Conservation (phyloP, 108 stramenopile species). For the Cyclotella baltica region DNA sequence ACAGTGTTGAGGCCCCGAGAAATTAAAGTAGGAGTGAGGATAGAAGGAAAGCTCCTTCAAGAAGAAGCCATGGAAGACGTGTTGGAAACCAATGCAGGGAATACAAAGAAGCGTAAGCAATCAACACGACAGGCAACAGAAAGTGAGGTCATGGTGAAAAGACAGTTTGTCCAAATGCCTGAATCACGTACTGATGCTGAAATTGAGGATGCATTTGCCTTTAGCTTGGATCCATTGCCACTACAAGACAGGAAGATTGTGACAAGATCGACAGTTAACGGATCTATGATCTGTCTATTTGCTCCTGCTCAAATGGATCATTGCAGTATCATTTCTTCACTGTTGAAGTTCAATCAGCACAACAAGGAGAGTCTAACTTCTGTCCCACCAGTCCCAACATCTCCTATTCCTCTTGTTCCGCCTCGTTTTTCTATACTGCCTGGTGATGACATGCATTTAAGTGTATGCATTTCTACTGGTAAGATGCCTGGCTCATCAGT, state of each 20-base stretch:
- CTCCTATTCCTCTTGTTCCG: slow-evolving; percentile 8
- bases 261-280: slow-evolving; percentile 2
- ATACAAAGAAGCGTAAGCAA: slow-evolving; percentile 40
- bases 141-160: slow-evolving; percentile 7
- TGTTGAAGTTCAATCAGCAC: slow-evolving; percentile 45
- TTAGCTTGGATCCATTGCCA: neutral
- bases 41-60: slow-evolving; percentile 59
- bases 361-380: slow-evolving; percentile 12
- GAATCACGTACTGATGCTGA: slow-evolving; percentile 38
- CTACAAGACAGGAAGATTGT: neutral
- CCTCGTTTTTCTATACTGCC: slow-evolving; percentile 64
- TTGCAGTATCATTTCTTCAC: slow-evolving; percentile 32
- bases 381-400: neutral
- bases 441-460: slow-evolving; percentile 57
- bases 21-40: slow-evolving; percentile 64
- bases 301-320: slow-evolving; percentile 23
- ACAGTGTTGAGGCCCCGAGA: slow-evolving; percentile 64
- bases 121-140: slow-evolving; percentile 47
- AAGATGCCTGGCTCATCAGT: slow-evolving; percentile 48
- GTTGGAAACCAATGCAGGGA: slow-evolving; percentile 2
- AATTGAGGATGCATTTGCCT: slow-evolving; percentile 40
- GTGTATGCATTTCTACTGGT: slow-evolving; percentile 64
- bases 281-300: slow-evolving; percentile 36
- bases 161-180: slow-evolving; percentile 17
- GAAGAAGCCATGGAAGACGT: slow-evolving; percentile 50